Conservation (phyloP, 192 early-diverging fungal genomes). For the Umbelopsis isabellina region DNA sequence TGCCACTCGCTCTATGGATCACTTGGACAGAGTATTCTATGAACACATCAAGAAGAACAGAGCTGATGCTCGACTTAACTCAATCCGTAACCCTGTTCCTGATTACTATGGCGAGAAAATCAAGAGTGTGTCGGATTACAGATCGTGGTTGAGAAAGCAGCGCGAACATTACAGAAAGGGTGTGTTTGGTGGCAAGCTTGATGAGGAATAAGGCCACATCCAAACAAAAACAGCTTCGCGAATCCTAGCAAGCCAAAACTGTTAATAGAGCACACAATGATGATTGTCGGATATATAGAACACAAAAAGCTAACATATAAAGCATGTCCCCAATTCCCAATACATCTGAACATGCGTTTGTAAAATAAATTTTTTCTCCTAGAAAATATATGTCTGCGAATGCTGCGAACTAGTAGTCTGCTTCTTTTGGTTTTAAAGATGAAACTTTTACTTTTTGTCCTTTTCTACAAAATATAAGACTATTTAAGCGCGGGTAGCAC, state of each 20-base stretch:
- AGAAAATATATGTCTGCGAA: constrained; percentile 4
- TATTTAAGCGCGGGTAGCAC: constrained; percentile 29
- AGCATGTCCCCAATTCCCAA: background rate
- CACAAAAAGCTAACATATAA: background rate
- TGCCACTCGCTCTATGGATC: constrained; percentile 49
- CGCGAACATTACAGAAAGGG: constrained; percentile 73
- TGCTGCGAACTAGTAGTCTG: background rate
- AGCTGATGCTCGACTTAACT: constrained; percentile 67
- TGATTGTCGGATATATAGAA: background rate
- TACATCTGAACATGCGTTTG: constrained; percentile 8
- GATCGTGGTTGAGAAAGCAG: constrained; percentile 89
- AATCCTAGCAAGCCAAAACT: background rate
- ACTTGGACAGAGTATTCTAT: constrained; percentile 64
- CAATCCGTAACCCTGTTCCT: constrained; percentile 76
- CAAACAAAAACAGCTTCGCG: background rate
- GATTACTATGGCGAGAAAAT: constrained; percentile 96
- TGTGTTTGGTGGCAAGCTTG: constrained; percentile 62
- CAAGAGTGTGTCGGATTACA: constrained; percentile 79
- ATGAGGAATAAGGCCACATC: constrained; percentile 1
- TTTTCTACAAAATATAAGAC: constrained; percentile 21
- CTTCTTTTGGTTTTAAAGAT: background rate
- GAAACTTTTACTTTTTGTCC: constrained; percentile 15
- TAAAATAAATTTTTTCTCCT: constrained; percentile 8
- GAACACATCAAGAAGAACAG: constrained; percentile 66
- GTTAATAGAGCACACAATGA: background rate